Conservation (phyloP, 352 stramenopile genomes). For the Globisporangium paddicum region DNA sequence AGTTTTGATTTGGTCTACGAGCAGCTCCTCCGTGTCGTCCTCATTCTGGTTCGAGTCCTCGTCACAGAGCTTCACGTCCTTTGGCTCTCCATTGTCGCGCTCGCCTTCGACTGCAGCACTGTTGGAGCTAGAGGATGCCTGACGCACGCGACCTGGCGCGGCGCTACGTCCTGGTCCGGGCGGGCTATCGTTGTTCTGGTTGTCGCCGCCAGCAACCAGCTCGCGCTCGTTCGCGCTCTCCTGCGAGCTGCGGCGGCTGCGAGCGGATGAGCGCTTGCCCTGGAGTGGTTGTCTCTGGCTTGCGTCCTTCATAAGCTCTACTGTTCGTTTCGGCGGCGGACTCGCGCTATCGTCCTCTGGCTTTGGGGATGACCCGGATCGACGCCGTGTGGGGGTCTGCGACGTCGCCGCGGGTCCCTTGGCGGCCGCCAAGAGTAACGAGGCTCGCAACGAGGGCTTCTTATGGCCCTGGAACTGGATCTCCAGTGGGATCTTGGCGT, state of each 20-base stretch:
- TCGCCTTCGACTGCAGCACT: neutral
- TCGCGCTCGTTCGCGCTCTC: slow-evolving; percentile 9
- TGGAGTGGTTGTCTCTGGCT: neutral
- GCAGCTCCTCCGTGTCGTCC: slow-evolving; percentile 50
- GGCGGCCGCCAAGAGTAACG: slow-evolving; percentile 11
- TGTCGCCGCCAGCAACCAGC: slow-evolving; percentile 10
- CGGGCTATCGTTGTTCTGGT: slow-evolving; percentile 15
- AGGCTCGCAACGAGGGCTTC: slow-evolving; percentile 18
- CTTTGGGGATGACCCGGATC: slow-evolving; percentile 3
- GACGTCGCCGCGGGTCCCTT: neutral
- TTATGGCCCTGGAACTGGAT: slow-evolving; percentile 58
- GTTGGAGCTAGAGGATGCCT: neutral
- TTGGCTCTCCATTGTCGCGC: slow-evolving; percentile 12
- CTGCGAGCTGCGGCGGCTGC: slow-evolving; percentile 13
- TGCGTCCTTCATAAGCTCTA: slow-evolving; percentile 6
- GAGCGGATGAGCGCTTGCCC: slow-evolving; percentile 6
- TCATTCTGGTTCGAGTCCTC: slow-evolving; percentile 56
- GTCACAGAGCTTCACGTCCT: slow-evolving; percentile 11
- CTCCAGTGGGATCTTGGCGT: slow-evolving; percentile 57
- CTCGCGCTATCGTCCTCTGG: slow-evolving; percentile 6
- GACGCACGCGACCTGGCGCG: neutral
- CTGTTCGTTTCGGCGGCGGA: neutral
- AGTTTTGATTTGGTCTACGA: slow-evolving; percentile 62
- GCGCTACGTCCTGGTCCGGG: neutral
- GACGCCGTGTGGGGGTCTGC: neutral